Conservation (phyloP, 805 yeast species). For the Sugiyamaella boreocaroliniensis region DNA sequence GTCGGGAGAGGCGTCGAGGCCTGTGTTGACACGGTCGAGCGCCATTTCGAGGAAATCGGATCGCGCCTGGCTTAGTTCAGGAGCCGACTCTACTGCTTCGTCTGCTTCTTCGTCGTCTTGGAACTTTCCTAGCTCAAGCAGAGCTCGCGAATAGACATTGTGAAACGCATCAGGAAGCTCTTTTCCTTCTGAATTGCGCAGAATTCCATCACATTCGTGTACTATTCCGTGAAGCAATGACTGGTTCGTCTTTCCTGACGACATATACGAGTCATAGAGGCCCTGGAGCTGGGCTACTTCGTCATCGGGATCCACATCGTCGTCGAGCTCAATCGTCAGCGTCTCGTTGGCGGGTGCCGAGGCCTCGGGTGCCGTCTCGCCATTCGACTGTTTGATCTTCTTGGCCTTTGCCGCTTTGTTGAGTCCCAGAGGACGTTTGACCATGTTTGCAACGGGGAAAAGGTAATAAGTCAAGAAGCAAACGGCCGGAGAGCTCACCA, state of each 20-base stretch:
- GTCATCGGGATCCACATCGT: slow-evolving; percentile 66
- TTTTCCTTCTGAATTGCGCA: slow-evolving; percentile 32
- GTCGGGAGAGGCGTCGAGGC: slow-evolving; percentile 45
- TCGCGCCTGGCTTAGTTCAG: slow-evolving; percentile 30
- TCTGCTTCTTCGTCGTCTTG: slow-evolving; percentile 18
- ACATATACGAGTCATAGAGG: slow-evolving; percentile 57
- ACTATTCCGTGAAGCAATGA: slow-evolving; percentile 56
- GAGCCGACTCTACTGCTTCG: neutral
- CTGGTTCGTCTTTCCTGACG: slow-evolving; percentile 16
- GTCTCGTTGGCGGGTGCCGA: slow-evolving; percentile 13
- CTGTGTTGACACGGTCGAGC: slow-evolving; percentile 57
- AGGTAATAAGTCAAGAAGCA: no score
- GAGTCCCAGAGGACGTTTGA: slow-evolving; percentile 60
- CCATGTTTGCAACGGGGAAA: slow-evolving; percentile 34
- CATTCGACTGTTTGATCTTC: slow-evolving; percentile 31
- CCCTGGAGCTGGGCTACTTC: slow-evolving; percentile 72
- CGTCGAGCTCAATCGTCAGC: slow-evolving; percentile 60
- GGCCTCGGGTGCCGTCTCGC: slow-evolving; percentile 6
- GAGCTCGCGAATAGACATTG: slow-evolving; percentile 64
- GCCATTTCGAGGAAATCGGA: slow-evolving; percentile 61
- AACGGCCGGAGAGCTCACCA: neutral
- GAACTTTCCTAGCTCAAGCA: slow-evolving; percentile 29
- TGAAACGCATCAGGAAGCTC: slow-evolving; percentile 44
- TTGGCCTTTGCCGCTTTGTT: slow-evolving; percentile 51
- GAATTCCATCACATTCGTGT: slow-evolving; percentile 84